Conservation (phyloP, 176 grass and related monocot species). For the Paspalum vaginatum region DNA sequence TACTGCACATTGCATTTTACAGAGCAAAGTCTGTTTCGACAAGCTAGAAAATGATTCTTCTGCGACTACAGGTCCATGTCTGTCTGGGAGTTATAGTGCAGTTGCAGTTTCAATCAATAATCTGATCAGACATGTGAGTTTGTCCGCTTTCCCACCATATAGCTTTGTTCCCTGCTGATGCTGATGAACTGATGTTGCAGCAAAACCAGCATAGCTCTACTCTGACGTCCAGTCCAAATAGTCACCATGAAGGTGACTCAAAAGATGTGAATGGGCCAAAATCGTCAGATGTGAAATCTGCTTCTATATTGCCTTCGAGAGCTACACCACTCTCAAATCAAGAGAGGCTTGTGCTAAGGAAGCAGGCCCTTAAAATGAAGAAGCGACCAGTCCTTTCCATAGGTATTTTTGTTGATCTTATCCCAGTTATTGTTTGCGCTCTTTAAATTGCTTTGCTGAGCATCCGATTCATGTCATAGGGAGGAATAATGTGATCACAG, state of each 20-base stretch:
- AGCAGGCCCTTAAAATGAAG: constrained; percentile 87
- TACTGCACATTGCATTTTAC: constrained; percentile 26
- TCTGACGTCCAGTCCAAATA: constrained; percentile 19
- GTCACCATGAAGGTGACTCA: constrained; percentile 24
- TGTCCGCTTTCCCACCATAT: constrained; percentile 18
- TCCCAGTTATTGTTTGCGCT: not conserved
- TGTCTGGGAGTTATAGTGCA: constrained; percentile 18
- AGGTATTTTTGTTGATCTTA: constrained; percentile 52
- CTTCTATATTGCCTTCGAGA: constrained; percentile 47
- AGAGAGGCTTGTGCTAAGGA: constrained; percentile 88
- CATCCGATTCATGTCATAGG: constrained; percentile 57
- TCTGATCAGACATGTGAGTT: constrained; percentile 50
- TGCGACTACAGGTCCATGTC: constrained; percentile 5
- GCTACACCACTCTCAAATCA: constrained; percentile 74
- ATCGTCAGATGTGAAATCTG: constrained; percentile 22
- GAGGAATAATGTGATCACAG: constrained; percentile 80
- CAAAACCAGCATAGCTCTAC: constrained; percentile 43
- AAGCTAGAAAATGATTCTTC: constrained; percentile 12
- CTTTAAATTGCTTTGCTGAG: constrained; percentile 12
- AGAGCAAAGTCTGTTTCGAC: constrained; percentile 36
- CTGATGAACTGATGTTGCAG: constrained; percentile 50
- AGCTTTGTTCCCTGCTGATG: constrained; percentile 15
- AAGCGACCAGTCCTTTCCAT: constrained; percentile 80
- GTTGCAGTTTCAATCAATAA: constrained; percentile 22
- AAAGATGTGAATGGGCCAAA: constrained; percentile 32